Evolutionary conservation across 1,284 basidiomycete genomes (phyloP).

Genomic region (Malassezia sp.): DNA sequence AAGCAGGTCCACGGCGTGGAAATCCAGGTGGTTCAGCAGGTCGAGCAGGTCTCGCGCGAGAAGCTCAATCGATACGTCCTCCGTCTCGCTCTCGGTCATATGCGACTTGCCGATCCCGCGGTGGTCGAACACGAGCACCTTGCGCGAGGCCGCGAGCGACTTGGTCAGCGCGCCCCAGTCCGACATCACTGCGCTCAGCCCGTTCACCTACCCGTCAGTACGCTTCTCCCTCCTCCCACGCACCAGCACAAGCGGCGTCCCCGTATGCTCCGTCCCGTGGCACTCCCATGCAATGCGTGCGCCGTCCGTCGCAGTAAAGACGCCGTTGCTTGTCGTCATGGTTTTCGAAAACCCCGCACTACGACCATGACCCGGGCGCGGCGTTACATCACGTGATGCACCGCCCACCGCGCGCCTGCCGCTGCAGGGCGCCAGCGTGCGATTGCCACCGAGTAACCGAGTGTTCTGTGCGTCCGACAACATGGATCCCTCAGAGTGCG

Average conservation of each 20-base stretch:
- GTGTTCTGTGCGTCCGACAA: too few relatives aligned
- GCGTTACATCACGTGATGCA: too few relatives aligned
- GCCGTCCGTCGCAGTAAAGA: conserved; percentile 11
- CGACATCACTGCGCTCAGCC: conserved; percentile 36
- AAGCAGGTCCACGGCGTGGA: conserved; percentile 23
- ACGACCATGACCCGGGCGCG: too few relatives aligned
- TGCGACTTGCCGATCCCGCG: conserved; percentile 34
- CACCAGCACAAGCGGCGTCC: conserved; percentile 26
- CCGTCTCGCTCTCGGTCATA: conserved; percentile 22
- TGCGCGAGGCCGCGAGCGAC: conserved; percentile 18
- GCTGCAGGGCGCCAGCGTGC: too few relatives aligned
- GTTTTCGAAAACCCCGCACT: too few relatives aligned
- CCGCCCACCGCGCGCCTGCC: too few relatives aligned
- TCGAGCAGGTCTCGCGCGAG: conserved; percentile 34
- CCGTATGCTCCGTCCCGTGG: conserved; percentile 7
- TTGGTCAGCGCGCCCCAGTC: conserved; percentile 37
- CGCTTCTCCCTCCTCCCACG: too few relatives aligned
- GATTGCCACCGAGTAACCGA: too few relatives aligned
- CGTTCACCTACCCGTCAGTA: too few relatives aligned
- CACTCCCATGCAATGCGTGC: conserved; percentile 25
- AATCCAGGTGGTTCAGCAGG: conserved; percentile 21
- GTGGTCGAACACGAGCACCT: conserved; percentile 35
- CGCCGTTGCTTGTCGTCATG: too few relatives aligned
- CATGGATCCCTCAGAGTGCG: conserved; percentile 18
- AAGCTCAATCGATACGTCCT: conserved; percentile 24